phyloP scores from a whole-genome alignment of 2,329 filamentous ascomycete genomes.

The Myriosclerotinia scirpicola region DNA sequence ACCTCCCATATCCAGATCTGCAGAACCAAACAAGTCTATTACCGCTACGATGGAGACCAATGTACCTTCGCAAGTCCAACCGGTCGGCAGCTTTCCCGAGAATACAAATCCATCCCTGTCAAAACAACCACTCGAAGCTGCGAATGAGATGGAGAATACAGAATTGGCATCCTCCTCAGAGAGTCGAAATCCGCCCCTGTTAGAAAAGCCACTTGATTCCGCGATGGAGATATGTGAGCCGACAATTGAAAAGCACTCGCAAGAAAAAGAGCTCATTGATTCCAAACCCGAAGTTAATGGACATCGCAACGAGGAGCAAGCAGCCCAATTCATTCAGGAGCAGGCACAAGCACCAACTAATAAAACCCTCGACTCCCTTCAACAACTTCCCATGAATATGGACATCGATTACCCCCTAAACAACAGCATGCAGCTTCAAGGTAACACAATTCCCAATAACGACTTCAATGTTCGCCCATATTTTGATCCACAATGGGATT shows the following conservation, averaged over 20 bases:
- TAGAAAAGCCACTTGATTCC: neutral
- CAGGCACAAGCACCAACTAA: neutral
- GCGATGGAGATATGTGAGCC: neutral
- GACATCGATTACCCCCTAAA: neutral
- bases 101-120: neutral
- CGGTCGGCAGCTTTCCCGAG: neutral
- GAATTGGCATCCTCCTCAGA: neutral
- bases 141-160: neutral
- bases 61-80: neutral
- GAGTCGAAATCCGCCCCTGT: neutral
- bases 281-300: neutral
- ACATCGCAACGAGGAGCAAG: neutral
- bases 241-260: neutral
- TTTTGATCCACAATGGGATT: neutral
- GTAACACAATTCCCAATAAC: neutral
- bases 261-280: neutral
- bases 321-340: neutral
- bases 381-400: neutral
- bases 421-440: neutral
- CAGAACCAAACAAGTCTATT: conserved; percentile 3
- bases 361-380: neutral
- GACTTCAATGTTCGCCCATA: neutral
- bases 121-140: neutral
- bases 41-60: neutral
- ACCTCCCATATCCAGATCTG: neutral